phyloP scores from a whole-genome alignment of 1,284 basidiomycete species.

The Stygiomarasmius scandens region DNA sequence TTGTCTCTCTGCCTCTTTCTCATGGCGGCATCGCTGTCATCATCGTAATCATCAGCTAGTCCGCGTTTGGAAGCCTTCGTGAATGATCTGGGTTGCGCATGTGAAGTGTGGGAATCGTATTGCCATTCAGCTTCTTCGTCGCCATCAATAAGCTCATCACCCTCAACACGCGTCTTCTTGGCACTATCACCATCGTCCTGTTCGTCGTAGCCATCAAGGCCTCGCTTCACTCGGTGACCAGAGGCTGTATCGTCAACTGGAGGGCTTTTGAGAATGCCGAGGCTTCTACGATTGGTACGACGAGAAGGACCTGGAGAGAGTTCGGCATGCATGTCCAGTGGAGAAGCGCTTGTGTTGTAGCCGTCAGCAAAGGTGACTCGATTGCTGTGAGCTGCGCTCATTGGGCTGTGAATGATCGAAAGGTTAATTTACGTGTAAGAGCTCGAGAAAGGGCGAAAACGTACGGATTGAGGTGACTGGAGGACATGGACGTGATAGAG shows the following conservation, averaged over 20 bases:
- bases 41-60: conserved; percentile 43
- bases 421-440: conserved; percentile 1
- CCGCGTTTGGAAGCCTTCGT: conserved; percentile 52
- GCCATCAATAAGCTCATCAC: conserved; percentile 46
- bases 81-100: conserved; percentile 20
- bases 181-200: conserved; percentile 42
- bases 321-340: conserved; percentile 18
- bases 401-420: conserved; percentile 1
- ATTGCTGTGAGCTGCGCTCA: conserved; percentile 1
- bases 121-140: conserved; percentile 49
- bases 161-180: conserved; percentile 56
- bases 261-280: conserved; percentile 25
- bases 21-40: conserved; percentile 33
- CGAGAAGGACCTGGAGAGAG: conserved; percentile 17
- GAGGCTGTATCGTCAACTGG: conserved; percentile 25
- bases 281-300: conserved; percentile 28
- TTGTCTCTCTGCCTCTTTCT: conserved; percentile 39
- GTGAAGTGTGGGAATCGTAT: conserved; percentile 23
- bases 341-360: conserved; percentile 35
- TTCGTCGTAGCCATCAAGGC: conserved; percentile 42
- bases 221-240: conserved; percentile 28
- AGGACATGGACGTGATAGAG: conserved; percentile 5
- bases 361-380: conserved; percentile 30
- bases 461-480: conserved; percentile 3
- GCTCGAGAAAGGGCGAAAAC: not conserved